A percentile compares a stretch with the other conserved stretches of the same genome.
Conservation (phyloP, 768 basidiomycete genomes). For the Rhizopogon sp. region DNA sequence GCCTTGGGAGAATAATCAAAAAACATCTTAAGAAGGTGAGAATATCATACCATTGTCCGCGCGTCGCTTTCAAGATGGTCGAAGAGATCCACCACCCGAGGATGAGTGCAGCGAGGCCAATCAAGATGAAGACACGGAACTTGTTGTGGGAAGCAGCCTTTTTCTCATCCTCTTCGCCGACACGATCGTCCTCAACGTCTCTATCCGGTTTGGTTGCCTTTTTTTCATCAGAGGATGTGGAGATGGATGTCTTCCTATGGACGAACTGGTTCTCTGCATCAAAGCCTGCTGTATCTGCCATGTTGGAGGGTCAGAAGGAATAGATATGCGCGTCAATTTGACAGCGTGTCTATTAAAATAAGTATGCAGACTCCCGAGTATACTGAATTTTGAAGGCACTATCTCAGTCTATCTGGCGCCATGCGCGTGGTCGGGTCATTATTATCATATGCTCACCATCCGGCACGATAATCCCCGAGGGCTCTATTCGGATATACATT, state of each 20-base stretch:
- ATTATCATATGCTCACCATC: no score
- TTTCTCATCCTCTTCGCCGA: constrained; percentile 4
- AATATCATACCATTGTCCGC: constrained; percentile 61
- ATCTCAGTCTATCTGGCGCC: no score
- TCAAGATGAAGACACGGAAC: constrained; percentile 43
- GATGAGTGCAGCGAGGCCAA: constrained; percentile 52
- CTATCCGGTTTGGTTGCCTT: constrained; percentile 8
- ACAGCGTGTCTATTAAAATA: background rate
- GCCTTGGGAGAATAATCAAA: no score
- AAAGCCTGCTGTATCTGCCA: constrained; percentile 11
- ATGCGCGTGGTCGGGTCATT: background rate
- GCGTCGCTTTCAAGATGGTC: constrained; percentile 60
- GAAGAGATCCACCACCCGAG: constrained; percentile 86
- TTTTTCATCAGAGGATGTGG: constrained; percentile 9
- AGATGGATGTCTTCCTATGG: constrained; percentile 17
- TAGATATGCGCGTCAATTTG: background rate
- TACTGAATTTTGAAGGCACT: background rate
- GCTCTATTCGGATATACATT: no score
- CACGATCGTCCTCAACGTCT: constrained; percentile 13
- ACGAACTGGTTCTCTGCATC: constrained; percentile 3
- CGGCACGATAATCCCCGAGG: no score
- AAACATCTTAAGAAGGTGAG: background rate
- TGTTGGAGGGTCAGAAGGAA: constrained; percentile 6
- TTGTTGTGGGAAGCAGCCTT: constrained; percentile 10
- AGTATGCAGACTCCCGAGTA: background rate